Percentiles rank a stretch among this genome's conserved stretches.
Conservation (phyloP, 495 filamentous ascomycete genomes). For the Penicillium angulare region DNA sequence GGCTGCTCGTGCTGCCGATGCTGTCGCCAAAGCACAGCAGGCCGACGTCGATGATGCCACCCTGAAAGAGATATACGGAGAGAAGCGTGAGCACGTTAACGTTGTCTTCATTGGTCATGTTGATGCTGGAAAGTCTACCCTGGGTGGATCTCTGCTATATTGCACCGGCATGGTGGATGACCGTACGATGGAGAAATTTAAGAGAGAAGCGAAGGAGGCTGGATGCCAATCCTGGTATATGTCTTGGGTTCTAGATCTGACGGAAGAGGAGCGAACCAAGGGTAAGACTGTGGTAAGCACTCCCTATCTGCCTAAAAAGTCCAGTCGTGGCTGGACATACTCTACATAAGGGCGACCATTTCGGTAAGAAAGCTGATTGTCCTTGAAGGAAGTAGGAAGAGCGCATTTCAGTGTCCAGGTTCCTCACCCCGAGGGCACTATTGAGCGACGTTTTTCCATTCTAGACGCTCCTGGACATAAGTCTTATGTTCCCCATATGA, state of each 20-base stretch:
- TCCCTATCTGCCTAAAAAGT: too few relatives aligned
- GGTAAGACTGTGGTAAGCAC: constrained; percentile 98
- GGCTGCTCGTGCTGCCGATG: constrained; percentile 71
- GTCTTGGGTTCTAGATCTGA: constrained; percentile 95
- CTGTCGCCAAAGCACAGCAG: constrained; percentile 82
- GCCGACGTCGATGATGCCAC: constrained; percentile 90
- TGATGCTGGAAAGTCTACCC: constrained; percentile 93
- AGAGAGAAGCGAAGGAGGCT: constrained; percentile 90
- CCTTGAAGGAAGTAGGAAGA: constrained; percentile 94
- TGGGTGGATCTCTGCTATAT: constrained; percentile 89
- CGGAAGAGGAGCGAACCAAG: constrained; percentile 92
- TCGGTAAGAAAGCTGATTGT: too few relatives aligned
- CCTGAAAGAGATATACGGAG: constrained; percentile 93
- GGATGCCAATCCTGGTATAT: constrained; percentile 98
- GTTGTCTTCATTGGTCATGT: constrained; percentile 98
- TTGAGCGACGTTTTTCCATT: constrained; percentile 70
- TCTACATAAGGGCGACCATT: too few relatives aligned
- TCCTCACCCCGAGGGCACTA: constrained; percentile 47
- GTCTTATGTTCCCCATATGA: constrained; percentile 94
- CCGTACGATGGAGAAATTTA: constrained; percentile 96
- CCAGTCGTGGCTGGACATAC: too few relatives aligned
- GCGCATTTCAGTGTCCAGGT: constrained; percentile 93
- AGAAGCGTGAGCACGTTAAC: constrained; percentile 86
- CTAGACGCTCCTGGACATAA: constrained; percentile 97
- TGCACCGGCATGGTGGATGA: constrained; percentile 98